A percentile compares a stretch with the other conserved stretches of the same genome.
Conservation (phyloP, 768 basidiomycete species). For the Psilocybe azurescens region DNA sequence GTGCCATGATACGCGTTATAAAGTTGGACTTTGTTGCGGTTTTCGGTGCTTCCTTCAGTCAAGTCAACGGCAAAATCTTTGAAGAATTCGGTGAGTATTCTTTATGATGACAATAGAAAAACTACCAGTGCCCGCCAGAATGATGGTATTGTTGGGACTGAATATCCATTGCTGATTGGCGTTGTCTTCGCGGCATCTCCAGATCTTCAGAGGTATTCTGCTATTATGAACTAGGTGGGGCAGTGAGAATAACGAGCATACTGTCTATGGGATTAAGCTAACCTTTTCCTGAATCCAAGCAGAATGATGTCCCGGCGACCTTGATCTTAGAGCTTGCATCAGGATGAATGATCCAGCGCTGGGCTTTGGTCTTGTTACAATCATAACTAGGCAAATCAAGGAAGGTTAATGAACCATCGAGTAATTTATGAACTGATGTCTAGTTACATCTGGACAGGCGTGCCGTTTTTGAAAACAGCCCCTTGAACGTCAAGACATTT, state of each 20-base stretch:
- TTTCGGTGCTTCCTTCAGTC: slow-evolving; percentile 31
- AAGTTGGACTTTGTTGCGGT: slow-evolving; percentile 33
- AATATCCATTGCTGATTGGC: slow-evolving; percentile 11
- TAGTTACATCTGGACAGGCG: slow-evolving; percentile 39
- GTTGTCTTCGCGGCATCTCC: slow-evolving; percentile 5
- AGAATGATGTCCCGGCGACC: slow-evolving; percentile 26
- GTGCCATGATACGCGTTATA: slow-evolving; percentile 31
- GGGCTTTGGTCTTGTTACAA: slow-evolving; percentile 29
- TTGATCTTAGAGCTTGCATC: slow-evolving; percentile 19
- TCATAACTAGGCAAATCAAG: slow-evolving; percentile 21
- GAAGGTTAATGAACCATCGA: neutral
- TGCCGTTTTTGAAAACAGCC: slow-evolving; percentile 33
- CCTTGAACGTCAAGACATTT: slow-evolving; percentile 42
- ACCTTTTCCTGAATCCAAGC: slow-evolving; percentile 28
- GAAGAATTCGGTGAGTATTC: slow-evolving; percentile 6
- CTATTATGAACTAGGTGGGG: neutral
- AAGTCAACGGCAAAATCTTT: slow-evolving; percentile 34
- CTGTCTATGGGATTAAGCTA: neutral
- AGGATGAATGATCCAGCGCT: slow-evolving; percentile 25
- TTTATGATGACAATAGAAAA: neutral
- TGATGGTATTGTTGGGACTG: slow-evolving; percentile 26
- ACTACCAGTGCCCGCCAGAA: slow-evolving; percentile 22
- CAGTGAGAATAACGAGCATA: neutral
- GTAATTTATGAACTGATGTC: neutral
- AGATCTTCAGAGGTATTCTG: slow-evolving; percentile 5